These are phyloP conservation scores for Leptodontidium sp. DNA, from an alignment of 2,329 filamentous ascomycete species.

Conservation along the genomic window DNA sequence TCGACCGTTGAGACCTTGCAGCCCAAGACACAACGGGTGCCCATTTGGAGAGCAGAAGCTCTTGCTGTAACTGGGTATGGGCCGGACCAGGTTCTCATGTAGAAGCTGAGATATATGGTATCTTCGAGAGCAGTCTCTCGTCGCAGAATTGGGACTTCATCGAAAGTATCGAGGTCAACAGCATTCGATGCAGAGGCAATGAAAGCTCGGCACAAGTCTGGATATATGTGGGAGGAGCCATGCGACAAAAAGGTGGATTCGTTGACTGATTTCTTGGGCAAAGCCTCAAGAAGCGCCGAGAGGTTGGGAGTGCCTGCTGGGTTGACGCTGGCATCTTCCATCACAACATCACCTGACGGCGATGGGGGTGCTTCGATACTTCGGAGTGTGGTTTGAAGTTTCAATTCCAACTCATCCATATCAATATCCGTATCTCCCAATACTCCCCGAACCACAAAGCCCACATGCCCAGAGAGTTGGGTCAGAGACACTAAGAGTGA, in stretches of 20 bases:
- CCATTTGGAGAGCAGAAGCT: constrained; percentile 72
- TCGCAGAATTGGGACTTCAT: constrained; percentile 62
- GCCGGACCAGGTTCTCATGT: constrained; percentile 77
- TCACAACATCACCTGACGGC: constrained; percentile 59
- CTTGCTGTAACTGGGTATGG: constrained; percentile 74
- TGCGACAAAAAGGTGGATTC: constrained; percentile 62
- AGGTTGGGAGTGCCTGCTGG: constrained; percentile 45
- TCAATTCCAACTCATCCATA: constrained; percentile 77
- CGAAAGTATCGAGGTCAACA: constrained; percentile 48
- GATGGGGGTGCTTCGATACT: constrained; percentile 60
- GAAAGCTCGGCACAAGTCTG: constrained; percentile 66
- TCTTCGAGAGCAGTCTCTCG: constrained; percentile 63
- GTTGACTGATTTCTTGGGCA: constrained; percentile 48
- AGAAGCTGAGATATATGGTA: constrained; percentile 77
- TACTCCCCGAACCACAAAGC: constrained; percentile 70
- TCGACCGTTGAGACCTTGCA: constrained; percentile 63
- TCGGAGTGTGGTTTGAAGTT: constrained; percentile 74
- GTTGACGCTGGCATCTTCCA: constrained; percentile 52
- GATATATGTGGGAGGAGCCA: constrained; percentile 60
- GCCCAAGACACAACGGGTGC: constrained; percentile 63
- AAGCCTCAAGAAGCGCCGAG: constrained; percentile 35
- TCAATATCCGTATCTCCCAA: constrained; percentile 74
- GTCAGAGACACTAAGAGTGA: constrained; percentile 72
- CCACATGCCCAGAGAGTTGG: constrained; percentile 64
- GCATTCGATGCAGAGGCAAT: constrained; percentile 59